phyloP scores from a whole-genome alignment of 73 alveolate genomes.

The Diophrys appendiculata region DNA sequence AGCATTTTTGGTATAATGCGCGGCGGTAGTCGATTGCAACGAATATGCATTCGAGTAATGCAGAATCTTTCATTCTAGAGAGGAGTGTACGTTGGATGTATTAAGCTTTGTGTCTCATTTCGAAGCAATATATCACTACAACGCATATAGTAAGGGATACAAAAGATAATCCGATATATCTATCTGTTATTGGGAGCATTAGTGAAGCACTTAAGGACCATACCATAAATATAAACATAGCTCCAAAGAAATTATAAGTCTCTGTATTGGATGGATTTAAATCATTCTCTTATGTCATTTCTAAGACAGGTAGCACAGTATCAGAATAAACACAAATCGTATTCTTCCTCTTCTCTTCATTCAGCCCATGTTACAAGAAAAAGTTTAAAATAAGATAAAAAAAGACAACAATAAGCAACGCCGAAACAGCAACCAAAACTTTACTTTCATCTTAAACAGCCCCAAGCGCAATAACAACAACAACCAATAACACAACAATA shows the following conservation, averaged over 20 bases:
- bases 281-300: constrained; percentile 8
- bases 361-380: no score
- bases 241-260: not conserved
- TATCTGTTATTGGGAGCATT: not conserved
- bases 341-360: not conserved
- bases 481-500: no score
- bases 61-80: not conserved
- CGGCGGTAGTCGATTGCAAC: not conserved
- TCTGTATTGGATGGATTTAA: not conserved
- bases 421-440: no score
- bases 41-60: not conserved
- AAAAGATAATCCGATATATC: constrained; percentile 30
- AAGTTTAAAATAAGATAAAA: no score
- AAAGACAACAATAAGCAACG: not conserved
- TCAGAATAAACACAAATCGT: constrained; percentile 17
- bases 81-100: not conserved
- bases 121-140: not conserved
- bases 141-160: constrained; percentile 4
- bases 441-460: no score
- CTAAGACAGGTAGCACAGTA: constrained; percentile 37
- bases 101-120: not conserved
- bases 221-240: constrained; percentile 16
- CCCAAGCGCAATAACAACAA: no score
- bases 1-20: not conserved
- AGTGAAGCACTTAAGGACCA: constrained; percentile 49